Percentiles rank a stretch among this genome's conserved stretches.
Evolutionary conservation across 768 basidiomycete species (phyloP).

Genomic region (Podaxis carcinomalis): DNA sequence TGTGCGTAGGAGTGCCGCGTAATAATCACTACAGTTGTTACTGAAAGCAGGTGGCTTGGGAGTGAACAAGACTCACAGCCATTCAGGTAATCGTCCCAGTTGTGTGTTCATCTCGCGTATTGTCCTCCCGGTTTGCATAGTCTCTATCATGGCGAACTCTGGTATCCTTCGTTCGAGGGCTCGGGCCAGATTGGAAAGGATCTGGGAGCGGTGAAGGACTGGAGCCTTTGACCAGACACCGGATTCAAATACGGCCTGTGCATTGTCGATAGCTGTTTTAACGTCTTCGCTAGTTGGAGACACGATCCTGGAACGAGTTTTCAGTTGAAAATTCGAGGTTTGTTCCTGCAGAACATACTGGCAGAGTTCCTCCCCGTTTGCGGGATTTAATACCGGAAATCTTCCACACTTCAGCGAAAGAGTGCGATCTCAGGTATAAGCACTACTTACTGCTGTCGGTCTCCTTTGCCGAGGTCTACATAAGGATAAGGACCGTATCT

Average conservation of each 20-base stretch:
- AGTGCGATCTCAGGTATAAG: background rate
- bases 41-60: background rate
- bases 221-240: conserved; percentile 72
- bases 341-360: conserved; percentile 30
- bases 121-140: conserved; percentile 75
- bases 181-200: conserved; percentile 62
- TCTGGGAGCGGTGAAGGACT: conserved; percentile 53
- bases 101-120: conserved; percentile 83
- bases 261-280: conserved; percentile 42
- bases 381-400: conserved; percentile 63
- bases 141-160: conserved; percentile 62
- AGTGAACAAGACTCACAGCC: conserved; percentile 55
- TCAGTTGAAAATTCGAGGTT: background rate
- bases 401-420: conserved; percentile 16
- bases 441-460: conserved; percentile 17
- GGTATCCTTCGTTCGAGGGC: conserved; percentile 53
- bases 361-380: conserved; percentile 56
- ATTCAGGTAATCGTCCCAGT: conserved; percentile 74
- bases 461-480: conserved; percentile 1
- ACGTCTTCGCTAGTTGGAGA: conserved; percentile 52
- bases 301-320: conserved; percentile 39
- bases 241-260: conserved; percentile 56
- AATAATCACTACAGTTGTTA: conserved; percentile 58
- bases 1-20: conserved; percentile 68
- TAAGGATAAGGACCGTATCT: conserved; percentile 9